Conservation (phyloP, 257 asterid genomes). For the Salvia miltiorrhiza region DNA sequence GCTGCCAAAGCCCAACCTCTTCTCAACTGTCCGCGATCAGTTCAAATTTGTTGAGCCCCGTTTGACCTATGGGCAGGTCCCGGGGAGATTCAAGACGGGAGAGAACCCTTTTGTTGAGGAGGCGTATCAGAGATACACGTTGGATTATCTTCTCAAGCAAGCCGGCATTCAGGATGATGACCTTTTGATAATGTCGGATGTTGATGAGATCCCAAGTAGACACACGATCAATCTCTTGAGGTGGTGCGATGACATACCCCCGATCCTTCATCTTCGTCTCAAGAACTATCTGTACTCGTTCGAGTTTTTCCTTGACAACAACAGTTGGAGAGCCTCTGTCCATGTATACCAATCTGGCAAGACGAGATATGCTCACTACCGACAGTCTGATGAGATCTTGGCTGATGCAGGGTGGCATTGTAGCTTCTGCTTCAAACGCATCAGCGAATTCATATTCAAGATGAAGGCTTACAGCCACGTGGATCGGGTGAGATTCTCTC, state of each 20-base stretch:
- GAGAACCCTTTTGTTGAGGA: constrained; percentile 89
- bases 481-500: constrained; percentile 79
- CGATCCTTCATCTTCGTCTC: constrained; percentile 67
- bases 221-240: constrained; percentile 72
- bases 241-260: constrained; percentile 83
- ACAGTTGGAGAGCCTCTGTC: constrained; percentile 89
- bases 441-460: constrained; percentile 76
- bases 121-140: constrained; percentile 73
- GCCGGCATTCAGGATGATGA: constrained; percentile 91
- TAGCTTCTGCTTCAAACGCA: constrained; percentile 77
- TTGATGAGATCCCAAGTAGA: constrained; percentile 80
- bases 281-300: constrained; percentile 78
- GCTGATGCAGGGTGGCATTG: constrained; percentile 96
- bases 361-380: constrained; percentile 74
- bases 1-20: constrained; percentile 66
- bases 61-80: constrained; percentile 61
- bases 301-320: constrained; percentile 63
- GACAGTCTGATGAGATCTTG: constrained; percentile 66
- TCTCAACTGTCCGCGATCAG: constrained; percentile 42
- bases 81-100: constrained; percentile 64
- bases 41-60: constrained; percentile 73
- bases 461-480: constrained; percentile 92
- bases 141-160: constrained; percentile 64
- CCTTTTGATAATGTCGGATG: constrained; percentile 84
- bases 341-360: constrained; percentile 67